Evolutionary conservation across 768 basidiomycete species (phyloP).

Genomic region (Boletus reticuloceps): DNA sequence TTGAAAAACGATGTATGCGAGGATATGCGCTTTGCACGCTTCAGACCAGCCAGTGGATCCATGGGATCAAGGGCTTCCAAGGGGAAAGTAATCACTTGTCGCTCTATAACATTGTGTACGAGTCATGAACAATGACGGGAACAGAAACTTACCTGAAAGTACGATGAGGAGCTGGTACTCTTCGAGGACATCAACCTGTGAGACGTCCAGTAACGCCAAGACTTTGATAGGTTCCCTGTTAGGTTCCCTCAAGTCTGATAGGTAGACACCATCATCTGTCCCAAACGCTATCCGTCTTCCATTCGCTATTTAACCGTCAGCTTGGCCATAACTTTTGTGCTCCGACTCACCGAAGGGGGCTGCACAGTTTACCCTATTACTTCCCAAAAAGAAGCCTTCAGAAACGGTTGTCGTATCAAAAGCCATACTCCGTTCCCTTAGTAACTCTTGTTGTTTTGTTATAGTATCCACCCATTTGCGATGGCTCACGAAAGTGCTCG

Average conservation of each 20-base stretch:
- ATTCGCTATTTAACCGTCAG: conserved; percentile 48
- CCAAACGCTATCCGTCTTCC: conserved; percentile 91
- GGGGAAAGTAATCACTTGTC: conserved; percentile 94
- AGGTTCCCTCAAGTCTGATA: conserved; percentile 79
- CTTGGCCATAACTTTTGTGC: background rate
- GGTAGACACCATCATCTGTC: conserved; percentile 96
- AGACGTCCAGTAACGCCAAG: conserved; percentile 81
- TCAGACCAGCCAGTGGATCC: conserved; percentile 88
- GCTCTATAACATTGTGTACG: conserved; percentile 51
- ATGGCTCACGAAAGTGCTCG: conserved; percentile 76
- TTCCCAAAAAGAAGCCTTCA: conserved; percentile 83
- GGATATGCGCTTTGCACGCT: conserved; percentile 92
- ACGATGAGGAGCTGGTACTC: conserved; percentile 95
- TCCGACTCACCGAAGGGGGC: conserved; percentile 74
- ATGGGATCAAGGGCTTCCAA: conserved; percentile 87
- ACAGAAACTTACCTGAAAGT: conserved; percentile 72
- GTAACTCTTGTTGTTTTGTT: conserved; percentile 79
- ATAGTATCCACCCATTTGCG: conserved; percentile 95
- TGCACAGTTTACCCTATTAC: conserved; percentile 91
- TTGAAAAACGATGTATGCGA: conserved; percentile 99
- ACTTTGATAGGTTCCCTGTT: conserved; percentile 87
- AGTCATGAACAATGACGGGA: background rate
- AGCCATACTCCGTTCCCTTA: conserved; percentile 80
- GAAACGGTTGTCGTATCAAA: conserved; percentile 85
- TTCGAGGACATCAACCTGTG: conserved; percentile 94